These are phyloP conservation scores for Fraxinus paxiana DNA, from an alignment of 305 asterid genomes.

Conservation along the genomic window DNA sequence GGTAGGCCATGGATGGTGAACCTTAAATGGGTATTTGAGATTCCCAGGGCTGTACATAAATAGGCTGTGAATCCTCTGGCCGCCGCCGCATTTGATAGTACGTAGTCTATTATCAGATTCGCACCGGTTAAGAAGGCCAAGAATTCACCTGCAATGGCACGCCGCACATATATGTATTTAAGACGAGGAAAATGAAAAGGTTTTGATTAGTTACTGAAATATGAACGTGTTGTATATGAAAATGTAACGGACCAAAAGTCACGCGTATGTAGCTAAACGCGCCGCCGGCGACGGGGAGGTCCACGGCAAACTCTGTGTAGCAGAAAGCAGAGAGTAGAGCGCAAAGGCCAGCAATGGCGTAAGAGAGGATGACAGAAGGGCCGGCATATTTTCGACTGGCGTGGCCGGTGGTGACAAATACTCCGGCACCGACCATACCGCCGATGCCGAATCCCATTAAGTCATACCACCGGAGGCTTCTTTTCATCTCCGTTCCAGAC, in stretches of 20 bases:
- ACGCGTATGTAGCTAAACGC: conserved; percentile 86
- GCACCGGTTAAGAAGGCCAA: conserved; percentile 78
- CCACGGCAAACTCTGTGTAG: conserved; percentile 95
- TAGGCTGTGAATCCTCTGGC: conserved; percentile 82
- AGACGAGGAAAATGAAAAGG: neutral
- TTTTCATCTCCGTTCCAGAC: conserved; percentile 63
- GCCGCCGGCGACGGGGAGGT: conserved; percentile 96
- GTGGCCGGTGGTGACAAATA: conserved; percentile 71
- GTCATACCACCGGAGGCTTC: conserved; percentile 71
- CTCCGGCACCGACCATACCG: conserved; percentile 98
- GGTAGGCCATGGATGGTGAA: conserved; percentile 53
- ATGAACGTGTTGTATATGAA: neutral
- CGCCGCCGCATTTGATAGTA: conserved; percentile 86
- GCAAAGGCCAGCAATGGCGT: conserved; percentile 93
- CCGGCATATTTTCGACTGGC: conserved; percentile 61
- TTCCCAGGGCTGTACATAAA: conserved; percentile 62
- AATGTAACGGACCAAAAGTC: conserved; percentile 52
- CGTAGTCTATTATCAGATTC: conserved; percentile 77
- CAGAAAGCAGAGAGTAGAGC: conserved; percentile 95
- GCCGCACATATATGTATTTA: neutral
- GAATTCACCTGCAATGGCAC: conserved; percentile 50
- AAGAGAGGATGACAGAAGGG: conserved; percentile 73
- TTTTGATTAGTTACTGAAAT: neutral
- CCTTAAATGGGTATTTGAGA: conserved; percentile 46
- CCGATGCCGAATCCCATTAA: conserved; percentile 75